Percentiles rank a stretch among this genome's conserved stretches.
phyloP scores from a whole-genome alignment of 495 filamentous ascomycete species.

The Xylaria grammica region DNA sequence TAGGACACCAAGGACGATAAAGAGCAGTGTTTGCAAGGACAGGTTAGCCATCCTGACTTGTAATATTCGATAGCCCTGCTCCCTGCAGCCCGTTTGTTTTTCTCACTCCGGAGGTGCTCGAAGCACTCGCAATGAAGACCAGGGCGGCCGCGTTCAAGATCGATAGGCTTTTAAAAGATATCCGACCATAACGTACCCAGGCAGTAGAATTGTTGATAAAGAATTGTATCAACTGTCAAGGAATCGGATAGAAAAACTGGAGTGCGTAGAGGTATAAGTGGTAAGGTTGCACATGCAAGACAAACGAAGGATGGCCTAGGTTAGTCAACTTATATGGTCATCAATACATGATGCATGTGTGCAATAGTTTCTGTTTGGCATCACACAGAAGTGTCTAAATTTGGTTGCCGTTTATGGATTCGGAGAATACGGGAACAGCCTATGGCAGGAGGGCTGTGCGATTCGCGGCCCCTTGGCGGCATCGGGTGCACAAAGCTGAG shows the following conservation, averaged over 20 bases:
- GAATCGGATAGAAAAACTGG: slow-evolving; percentile 2
- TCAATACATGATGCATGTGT: slow-evolving; percentile 27
- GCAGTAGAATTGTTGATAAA: neutral
- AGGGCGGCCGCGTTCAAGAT: neutral
- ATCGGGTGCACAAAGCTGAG: slow-evolving; percentile 14
- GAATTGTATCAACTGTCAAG: neutral
- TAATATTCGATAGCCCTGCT: neutral
- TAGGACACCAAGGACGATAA: slow-evolving; percentile 16
- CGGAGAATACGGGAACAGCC: slow-evolving; percentile 12
- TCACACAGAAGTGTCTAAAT: slow-evolving; percentile 8
- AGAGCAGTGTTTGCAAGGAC: slow-evolving; percentile 18
- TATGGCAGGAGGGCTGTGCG: slow-evolving; percentile 10
- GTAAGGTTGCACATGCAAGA: no score
- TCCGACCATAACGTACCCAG: neutral
- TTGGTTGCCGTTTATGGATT: slow-evolving; percentile 1
- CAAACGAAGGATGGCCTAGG: slow-evolving; percentile 19
- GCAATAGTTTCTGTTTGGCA: slow-evolving; percentile 22
- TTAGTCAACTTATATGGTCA: slow-evolving; percentile 20
- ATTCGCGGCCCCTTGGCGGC: neutral
- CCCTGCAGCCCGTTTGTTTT: neutral
- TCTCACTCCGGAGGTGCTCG: neutral
- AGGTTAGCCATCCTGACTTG: slow-evolving; percentile 16
- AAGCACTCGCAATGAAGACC: neutral
- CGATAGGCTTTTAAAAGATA: neutral
- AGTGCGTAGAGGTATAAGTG: slow-evolving; percentile 24